Evolutionary conservation across 805 yeast genomes (phyloP), one percentile per base, ranked within the genome.

Genomic region (Candida glaebosa): DNA sequence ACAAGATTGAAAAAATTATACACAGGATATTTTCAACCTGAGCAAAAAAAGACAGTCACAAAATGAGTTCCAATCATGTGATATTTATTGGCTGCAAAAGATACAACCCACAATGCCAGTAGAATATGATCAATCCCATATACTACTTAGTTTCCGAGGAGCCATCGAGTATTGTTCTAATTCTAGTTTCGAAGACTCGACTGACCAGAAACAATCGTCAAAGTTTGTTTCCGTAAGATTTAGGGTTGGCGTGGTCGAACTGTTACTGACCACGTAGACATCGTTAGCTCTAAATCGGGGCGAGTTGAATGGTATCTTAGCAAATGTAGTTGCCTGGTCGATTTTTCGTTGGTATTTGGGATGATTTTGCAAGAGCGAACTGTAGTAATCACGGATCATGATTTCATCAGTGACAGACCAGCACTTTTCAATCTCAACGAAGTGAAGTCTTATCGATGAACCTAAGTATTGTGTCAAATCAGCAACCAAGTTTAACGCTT

Each of bases 371-470:
- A 33, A 30, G 17, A 22, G 18, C 24, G 16, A 42, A 32, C 8
- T 24, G n/a, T 24, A 35, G 38, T 49, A 51, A 12, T 56, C 53
- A 42, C 60, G 46, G 4, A 54, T 30, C 5, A 51, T 43, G 8
- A 58, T 38, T 18, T 60, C 67, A 41, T 63, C 65, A 2, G 55
- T 43, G 10, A 58, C 50, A 2, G 66, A 57, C 69, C 69, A 63
- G 18, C 61, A 57, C 39, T 60, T 56, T 37, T 57, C 63, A 17
- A 56, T 39, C 8, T 55, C 45, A 3, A 54, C 47, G 26, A 9
- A 34, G 16, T 17, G 15, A 18, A 40, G 37, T 17, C 36, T n/a
- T 16, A 12, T n/a, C 14, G 18, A 39, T 4, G 15, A 35, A 9
- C 49, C 34, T n/a, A 49, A 34, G 34, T 37, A 46, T 26, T 37